These are phyloP conservation scores for Exophiala mesophila DNA, from an alignment of 2,329 filamentous ascomycete genomes.

Conservation along the genomic window DNA sequence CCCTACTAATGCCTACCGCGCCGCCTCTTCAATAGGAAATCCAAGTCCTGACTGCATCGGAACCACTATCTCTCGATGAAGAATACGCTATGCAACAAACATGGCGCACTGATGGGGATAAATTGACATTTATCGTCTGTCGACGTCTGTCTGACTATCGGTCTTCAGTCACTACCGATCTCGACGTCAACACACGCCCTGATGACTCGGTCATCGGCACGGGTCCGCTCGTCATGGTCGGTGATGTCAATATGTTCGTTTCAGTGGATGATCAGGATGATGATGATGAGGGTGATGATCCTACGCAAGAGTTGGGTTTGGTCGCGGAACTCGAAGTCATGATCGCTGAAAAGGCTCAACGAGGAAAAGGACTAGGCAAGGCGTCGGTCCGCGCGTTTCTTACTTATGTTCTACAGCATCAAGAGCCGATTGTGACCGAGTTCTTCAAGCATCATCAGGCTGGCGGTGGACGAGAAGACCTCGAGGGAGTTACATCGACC, in stretches of 20 bases:
- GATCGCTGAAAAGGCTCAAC: conserved; percentile 60
- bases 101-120: conserved; percentile 78
- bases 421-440: conserved; percentile 53
- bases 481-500: no score
- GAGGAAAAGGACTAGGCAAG: conserved; percentile 60
- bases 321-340: conserved; percentile 81
- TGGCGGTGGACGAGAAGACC: conserved; percentile 22
- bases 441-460: conserved; percentile 39
- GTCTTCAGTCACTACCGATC: not conserved
- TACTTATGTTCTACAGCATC: conserved; percentile 57
- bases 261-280: conserved; percentile 44
- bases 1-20: no score
- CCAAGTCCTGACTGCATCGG: conserved; percentile 79
- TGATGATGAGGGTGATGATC: conserved; percentile 24
- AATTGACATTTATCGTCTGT: conserved; percentile 78
- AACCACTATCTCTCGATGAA: conserved; percentile 71
- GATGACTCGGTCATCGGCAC: not conserved
- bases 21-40: conserved; percentile 68
- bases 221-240: conserved; percentile 54
- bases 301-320: conserved; percentile 30
- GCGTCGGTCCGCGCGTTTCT: conserved; percentile 65
- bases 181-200: not conserved
- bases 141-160: not conserved
- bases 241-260: conserved; percentile 79
- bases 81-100: conserved; percentile 88